Percentiles rank a stretch among this genome's conserved stretches.
Evolutionary conservation across 2,329 filamentous ascomycete genomes (phyloP).

Genomic region (Escovopsis weberi): DNA sequence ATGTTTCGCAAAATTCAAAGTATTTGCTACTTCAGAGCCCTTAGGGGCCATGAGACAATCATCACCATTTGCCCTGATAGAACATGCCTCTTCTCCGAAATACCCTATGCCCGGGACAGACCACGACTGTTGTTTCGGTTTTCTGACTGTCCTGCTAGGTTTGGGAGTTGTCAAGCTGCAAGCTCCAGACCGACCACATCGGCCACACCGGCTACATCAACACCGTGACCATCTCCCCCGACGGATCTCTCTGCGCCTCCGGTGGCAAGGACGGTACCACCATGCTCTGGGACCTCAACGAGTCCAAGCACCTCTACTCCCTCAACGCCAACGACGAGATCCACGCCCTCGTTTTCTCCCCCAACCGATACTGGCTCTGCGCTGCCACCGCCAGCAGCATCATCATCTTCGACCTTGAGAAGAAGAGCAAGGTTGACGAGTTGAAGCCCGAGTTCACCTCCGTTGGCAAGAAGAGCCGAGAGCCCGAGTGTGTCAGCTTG

Average conservation of each 20-base stretch:
- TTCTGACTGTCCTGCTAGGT: constrained; percentile 43
- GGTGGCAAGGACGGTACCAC: constrained; percentile 99
- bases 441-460: constrained; percentile 97
- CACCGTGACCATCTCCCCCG: constrained; percentile 99
- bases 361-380: constrained; percentile 99
- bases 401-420: constrained; percentile 99
- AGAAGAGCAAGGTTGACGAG: constrained; percentile 99
- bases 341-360: constrained; percentile 99
- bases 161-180: constrained; percentile 98
- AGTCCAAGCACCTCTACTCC: constrained; percentile 99
- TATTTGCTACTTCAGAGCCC: constrained; percentile 99
- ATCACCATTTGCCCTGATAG: constrained; percentile 78
- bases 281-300: constrained; percentile 99
- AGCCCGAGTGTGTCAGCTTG: constrained; percentile 94
- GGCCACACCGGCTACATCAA: constrained; percentile 99
- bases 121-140: not conserved
- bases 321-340: constrained; percentile 99
- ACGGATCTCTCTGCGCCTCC: constrained; percentile 96
- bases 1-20: constrained; percentile 79
- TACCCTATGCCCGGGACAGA: not conserved
- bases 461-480: constrained; percentile 96
- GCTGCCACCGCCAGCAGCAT: constrained; percentile 93
- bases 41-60: constrained; percentile 86
- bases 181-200: constrained; percentile 99
- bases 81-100: constrained; percentile 9